These are phyloP conservation scores for Oryza officinalis DNA, from an alignment of 176 grass and related monocot genomes.

Conservation along the genomic window DNA sequence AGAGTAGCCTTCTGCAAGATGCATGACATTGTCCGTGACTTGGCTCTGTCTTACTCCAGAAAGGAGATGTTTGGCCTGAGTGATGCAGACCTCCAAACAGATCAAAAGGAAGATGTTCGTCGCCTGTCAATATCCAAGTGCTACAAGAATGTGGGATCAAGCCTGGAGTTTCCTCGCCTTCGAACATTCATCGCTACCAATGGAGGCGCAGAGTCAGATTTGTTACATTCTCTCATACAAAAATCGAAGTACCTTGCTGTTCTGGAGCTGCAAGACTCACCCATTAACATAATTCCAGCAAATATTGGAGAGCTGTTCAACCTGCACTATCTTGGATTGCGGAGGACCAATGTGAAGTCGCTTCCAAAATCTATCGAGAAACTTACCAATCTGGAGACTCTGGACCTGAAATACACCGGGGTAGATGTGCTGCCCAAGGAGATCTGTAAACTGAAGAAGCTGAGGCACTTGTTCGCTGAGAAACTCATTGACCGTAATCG, in stretches of 20 bases:
- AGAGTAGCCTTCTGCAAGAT: constrained; percentile 27
- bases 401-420: neutral
- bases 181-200: neutral
- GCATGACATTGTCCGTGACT: constrained; percentile 43
- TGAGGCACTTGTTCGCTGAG: neutral
- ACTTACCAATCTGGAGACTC: neutral
- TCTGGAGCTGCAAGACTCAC: neutral
- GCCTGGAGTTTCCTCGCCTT: neutral
- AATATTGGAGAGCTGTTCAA: constrained; percentile 4
- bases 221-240: neutral
- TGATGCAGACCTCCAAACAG: neutral
- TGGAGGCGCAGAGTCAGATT: neutral
- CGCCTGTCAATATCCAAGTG: neutral
- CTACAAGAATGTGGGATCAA: neutral
- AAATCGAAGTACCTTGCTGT: neutral
- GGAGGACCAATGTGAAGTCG: constrained; percentile 5
- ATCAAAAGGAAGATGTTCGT: neutral
- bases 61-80: constrained; percentile 26
- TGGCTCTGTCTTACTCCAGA: constrained; percentile 20
- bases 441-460: neutral
- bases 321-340: neutral
- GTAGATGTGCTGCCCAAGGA: neutral
- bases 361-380: constrained; percentile 3
- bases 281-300: neutral
- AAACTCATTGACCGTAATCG: neutral